Conservation (phyloP, 768 basidiomycete species). For the Zangia roseola region DNA sequence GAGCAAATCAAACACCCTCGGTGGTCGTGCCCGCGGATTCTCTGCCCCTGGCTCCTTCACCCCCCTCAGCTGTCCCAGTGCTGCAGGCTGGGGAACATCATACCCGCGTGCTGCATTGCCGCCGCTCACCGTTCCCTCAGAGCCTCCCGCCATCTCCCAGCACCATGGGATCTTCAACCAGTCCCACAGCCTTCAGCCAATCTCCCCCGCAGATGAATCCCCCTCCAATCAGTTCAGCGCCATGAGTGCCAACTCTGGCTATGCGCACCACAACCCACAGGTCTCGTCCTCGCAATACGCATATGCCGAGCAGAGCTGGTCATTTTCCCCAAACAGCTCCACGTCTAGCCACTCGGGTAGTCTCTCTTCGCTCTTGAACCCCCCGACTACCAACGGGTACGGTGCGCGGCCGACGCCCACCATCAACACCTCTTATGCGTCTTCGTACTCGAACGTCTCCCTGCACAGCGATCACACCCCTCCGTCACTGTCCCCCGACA, state of each 20-base stretch:
- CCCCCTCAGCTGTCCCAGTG: conserved; percentile 59
- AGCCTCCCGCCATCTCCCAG: conserved; percentile 61
- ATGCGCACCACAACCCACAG: conserved; percentile 30
- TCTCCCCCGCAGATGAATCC: conserved; percentile 70
- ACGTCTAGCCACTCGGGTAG: conserved; percentile 69
- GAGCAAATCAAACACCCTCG: conserved; percentile 37
- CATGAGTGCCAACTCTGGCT: conserved; percentile 34
- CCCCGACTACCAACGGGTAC: conserved; percentile 44
- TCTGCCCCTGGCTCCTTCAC: conserved; percentile 82
- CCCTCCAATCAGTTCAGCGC: conserved; percentile 48
- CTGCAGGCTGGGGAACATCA: conserved; percentile 57
- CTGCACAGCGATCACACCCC: conserved; percentile 69
- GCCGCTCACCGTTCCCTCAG: conserved; percentile 80
- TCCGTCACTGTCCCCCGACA: conserved; percentile 72
- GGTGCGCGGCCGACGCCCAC: conserved; percentile 60
- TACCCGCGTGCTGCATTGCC: conserved; percentile 69
- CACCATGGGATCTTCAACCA: conserved; percentile 57
- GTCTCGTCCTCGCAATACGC: conserved; percentile 58
- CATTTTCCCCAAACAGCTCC: conserved; percentile 45
- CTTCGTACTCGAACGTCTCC: conserved; percentile 67
- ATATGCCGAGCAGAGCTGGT: conserved; percentile 63
- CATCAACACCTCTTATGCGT: conserved; percentile 67
- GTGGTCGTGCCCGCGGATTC: conserved; percentile 72
- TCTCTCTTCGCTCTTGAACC: conserved; percentile 77
- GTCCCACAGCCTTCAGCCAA: conserved; percentile 58